Base-by-base conservation (phyloP, 495 filamentous ascomycete species). In the Lindgomyces ingoldianus region DNA sequence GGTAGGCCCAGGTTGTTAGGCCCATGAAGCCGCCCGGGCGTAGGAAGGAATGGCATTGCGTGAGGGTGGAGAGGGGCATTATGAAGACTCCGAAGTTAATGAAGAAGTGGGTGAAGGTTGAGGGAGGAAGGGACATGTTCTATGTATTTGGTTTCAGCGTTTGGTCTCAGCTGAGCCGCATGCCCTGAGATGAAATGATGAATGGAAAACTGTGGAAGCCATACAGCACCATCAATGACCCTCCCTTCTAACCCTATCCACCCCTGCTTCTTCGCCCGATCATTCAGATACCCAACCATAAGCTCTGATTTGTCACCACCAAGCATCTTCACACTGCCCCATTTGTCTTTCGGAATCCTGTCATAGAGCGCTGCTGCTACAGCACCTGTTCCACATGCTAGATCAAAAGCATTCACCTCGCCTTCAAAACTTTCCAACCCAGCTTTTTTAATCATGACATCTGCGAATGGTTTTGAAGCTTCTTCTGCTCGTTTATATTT, bases 11-110 rank as follows among this genome's bases (percentile, higher is more conserved):
- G 24, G 63, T 54, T 4, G 36, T 47, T 12, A 65, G 3, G 10
- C 53, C 55, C 6, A 65, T 24, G 48, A 60, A 53, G 27, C 63
- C 63, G 36, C 21, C 39, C 1, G 55, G 22, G 0, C 11, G n/a
- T 3, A 60, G 47, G 42, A 60, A 24, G 14, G 19, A 14, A 24
- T n/a, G 18, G 49, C 29, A 49, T 8, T 24, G 48, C n/a, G 46
- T 18, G 2, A 60, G 48, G n/a, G 47, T 33, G 2, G 21, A n/a
- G 22, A 22, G 29, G 24, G 29, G 29, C 10, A 65, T 29, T 14
- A 48, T 12, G 47, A 65, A 60, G 55, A 65, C 49, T 36, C 47
- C 56, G 41, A 65, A 65, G 48, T 60, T 65, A 22, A 60, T n/a
- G 49, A 65, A 60, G 55, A 60, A 14, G 56, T 65, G 63, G 16